Percentiles rank a stretch among this genome's conserved stretches.
These are phyloP conservation scores for Leishmania tropica DNA, from an alignment of 208 protist genomes.

Conservation along the genomic window DNA sequence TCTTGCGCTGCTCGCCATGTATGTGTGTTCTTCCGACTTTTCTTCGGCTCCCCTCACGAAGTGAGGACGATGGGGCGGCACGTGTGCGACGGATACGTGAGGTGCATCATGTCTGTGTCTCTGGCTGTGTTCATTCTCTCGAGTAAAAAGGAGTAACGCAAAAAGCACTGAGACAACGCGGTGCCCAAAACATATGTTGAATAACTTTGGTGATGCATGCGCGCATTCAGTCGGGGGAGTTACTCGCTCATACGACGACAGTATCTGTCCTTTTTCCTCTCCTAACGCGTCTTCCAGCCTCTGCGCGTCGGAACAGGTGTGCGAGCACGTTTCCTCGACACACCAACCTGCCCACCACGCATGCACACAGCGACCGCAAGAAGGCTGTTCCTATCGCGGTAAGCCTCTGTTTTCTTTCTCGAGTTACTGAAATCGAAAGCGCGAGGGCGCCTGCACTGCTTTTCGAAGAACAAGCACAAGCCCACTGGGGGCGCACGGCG, in stretches of 20 bases:
- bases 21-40: neutral
- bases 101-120: neutral
- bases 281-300: neutral
- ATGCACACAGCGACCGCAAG: neutral
- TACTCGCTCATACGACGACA: neutral
- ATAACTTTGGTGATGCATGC: neutral
- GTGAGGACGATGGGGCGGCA: neutral
- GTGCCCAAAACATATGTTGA: neutral
- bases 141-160: too few relatives aligned
- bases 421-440: neutral
- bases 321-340: neutral
- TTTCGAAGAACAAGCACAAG: too few relatives aligned
- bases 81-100: neutral
- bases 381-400: neutral
- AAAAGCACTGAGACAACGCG: neutral
- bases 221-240: neutral
- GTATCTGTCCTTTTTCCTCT: neutral
- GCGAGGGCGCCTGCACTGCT: too few relatives aligned
- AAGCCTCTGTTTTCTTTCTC: neutral
- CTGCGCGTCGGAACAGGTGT: neutral
- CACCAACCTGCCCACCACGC: neutral
- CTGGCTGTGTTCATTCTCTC: neutral
- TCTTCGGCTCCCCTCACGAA: neutral
- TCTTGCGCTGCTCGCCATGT: neutral
- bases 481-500: too few relatives aligned